phyloP scores from a whole-genome alignment of 2,329 filamentous ascomycete species.

The Diaporthe aspalathi region DNA sequence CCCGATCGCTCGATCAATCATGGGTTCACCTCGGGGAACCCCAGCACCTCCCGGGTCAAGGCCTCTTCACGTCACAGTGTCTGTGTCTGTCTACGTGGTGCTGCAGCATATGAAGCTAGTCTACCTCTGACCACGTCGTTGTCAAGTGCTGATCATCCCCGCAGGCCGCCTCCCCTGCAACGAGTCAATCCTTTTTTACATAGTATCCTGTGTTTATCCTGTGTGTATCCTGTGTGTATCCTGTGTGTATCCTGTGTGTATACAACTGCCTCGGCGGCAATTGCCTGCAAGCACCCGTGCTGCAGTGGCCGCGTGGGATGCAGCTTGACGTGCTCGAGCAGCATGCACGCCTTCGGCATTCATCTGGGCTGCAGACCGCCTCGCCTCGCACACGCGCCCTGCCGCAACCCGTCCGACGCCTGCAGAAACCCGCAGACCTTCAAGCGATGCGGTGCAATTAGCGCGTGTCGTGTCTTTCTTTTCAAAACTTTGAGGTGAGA shows the following conservation, averaged over 20 bases:
- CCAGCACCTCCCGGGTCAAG: constrained; percentile 12
- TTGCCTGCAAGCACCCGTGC: background rate
- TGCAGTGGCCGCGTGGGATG: background rate
- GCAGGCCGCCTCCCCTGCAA: constrained; percentile 17
- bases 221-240: too few relatives aligned
- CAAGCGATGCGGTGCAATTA: constrained; percentile 7
- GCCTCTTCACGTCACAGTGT: background rate
- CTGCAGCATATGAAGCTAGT: too few relatives aligned
- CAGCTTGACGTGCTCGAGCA: too few relatives aligned
- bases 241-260: too few relatives aligned
- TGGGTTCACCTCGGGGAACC: constrained; percentile 5
- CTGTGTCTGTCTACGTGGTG: background rate
- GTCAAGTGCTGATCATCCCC: too few relatives aligned
- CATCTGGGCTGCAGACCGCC: constrained; percentile 2
- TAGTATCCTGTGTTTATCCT: too few relatives aligned
- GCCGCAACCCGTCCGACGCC: too few relatives aligned
- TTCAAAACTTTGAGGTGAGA: background rate
- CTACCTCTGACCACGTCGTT: background rate
- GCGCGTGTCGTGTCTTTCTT: too few relatives aligned
- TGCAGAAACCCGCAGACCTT: too few relatives aligned
- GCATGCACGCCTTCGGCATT: constrained; percentile 9
- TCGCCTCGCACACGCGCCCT: background rate
- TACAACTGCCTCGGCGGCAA: background rate
- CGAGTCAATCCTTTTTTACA: constrained; percentile 22
- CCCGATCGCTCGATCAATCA: constrained; percentile 27